Conservation (phyloP, 1,284 basidiomycete genomes). For the Pisolithus thermaeus region DNA sequence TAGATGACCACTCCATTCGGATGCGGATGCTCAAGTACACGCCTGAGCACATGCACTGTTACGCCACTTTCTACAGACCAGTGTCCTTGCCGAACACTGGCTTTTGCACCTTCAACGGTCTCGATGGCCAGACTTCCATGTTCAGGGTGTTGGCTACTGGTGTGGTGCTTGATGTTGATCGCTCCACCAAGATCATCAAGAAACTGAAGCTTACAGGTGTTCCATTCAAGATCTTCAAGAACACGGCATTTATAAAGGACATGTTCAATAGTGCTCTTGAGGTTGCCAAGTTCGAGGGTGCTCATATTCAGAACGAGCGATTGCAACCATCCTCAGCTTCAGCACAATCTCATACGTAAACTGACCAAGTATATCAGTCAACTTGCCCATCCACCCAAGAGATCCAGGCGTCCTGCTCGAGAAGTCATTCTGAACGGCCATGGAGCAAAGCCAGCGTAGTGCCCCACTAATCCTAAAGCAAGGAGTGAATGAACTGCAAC, state of each 20-base stretch:
- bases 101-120: conserved; percentile 94
- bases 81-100: conserved; percentile 92
- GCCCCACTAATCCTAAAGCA: no score
- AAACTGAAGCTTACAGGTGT: conserved; percentile 95
- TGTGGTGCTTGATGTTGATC: conserved; percentile 91
- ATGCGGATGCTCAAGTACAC: conserved; percentile 63
- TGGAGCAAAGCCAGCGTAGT: conserved; percentile 31
- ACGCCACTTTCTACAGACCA: conserved; percentile 94
- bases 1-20: no score
- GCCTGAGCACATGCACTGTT: conserved; percentile 99
- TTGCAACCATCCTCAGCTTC: conserved; percentile 53
- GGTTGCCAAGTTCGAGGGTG: no score
- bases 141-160: conserved; percentile 95
- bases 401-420: conserved; percentile 39
- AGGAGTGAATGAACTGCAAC: no score
- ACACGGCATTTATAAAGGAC: no score
- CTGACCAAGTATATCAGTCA: conserved; percentile 62
- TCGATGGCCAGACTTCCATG: conserved; percentile 58
- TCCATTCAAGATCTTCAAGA: conserved; percentile 35
- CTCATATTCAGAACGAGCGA: conserved; percentile 80
- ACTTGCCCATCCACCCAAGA: conserved; percentile 58
- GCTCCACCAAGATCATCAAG: conserved; percentile 93
- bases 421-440: conserved; percentile 31
- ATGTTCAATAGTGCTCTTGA: conserved; percentile 55
- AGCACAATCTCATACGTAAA: conserved; percentile 58